Percentiles rank a stretch among this genome's conserved stretches.
Evolutionary conservation across 2,329 filamentous ascomycete species (phyloP).

Genomic region (Colletotrichum sp.): DNA sequence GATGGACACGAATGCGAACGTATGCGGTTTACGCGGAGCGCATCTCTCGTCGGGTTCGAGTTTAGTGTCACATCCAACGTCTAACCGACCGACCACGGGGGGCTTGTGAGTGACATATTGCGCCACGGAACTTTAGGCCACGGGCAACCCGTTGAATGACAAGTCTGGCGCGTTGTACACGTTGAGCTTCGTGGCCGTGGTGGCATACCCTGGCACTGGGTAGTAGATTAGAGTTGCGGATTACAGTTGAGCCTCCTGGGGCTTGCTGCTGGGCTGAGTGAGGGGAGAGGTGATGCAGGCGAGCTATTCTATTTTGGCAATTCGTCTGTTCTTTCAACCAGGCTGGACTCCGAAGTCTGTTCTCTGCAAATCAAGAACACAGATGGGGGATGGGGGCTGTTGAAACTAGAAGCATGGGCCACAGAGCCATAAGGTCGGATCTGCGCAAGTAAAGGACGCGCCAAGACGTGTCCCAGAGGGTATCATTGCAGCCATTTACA

Average conservation of each 20-base stretch:
- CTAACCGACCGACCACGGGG: background rate
- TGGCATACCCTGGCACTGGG: background rate
- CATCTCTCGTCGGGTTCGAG: constrained; percentile 2
- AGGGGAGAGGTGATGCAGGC: background rate
- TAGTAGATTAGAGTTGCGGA: background rate
- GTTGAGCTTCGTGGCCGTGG: background rate
- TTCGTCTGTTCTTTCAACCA: constrained; percentile 6
- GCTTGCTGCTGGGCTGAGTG: background rate
- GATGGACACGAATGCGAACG: constrained; percentile 12
- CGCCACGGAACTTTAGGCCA: background rate
- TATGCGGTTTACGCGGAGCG: constrained; percentile 8
- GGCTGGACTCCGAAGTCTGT: background rate
- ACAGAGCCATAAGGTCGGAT: constrained; percentile 1
- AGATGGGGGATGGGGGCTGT: background rate
- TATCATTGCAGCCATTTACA: constrained; percentile 1
- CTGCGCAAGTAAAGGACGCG: background rate
- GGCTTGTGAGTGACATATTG: background rate
- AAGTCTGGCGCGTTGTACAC: background rate
- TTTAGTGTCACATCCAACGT: background rate
- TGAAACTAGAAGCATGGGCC: constrained; percentile 14
- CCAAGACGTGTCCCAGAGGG: constrained; percentile 5
- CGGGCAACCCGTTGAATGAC: background rate
- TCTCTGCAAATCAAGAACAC: background rate
- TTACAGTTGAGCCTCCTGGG: background rate
- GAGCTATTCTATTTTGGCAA: background rate